Conservation (phyloP, 148 eudicot genomes). For the Vaccinium macrocarpon region DNA sequence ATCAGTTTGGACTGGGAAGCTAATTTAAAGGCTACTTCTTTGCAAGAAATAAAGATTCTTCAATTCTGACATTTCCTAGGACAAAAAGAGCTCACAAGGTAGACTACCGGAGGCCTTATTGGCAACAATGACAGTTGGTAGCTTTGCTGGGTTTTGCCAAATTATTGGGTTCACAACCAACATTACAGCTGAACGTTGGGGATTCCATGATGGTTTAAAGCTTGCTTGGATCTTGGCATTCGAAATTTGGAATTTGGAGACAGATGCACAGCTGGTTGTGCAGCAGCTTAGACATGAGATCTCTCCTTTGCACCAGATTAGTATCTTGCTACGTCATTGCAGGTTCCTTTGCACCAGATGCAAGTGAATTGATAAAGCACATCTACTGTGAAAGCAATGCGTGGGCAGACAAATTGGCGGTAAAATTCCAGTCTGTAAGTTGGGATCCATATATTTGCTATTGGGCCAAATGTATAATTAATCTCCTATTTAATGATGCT, state of each 20-base stretch:
- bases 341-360: neutral
- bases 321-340: neutral
- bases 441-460: neutral
- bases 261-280: neutral
- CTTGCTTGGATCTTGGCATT: neutral
- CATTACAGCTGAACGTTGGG: neutral
- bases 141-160: neutral
- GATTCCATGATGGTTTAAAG: neutral
- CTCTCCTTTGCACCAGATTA: neutral
- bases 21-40: neutral
- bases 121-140: neutral
- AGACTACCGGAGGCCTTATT: neutral
- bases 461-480: neutral
- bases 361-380: neutral
- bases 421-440: neutral
- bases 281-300: neutral
- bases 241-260: neutral
- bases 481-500: neutral
- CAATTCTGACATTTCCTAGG: neutral
- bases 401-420: neutral
- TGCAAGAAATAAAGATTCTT: neutral
- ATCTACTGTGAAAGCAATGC: neutral
- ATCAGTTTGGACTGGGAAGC: neutral
- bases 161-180: neutral
- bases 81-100: neutral